These are phyloP conservation scores for Dryas alaskensis DNA, from an alignment of 306 rosid species.

Conservation along the genomic window DNA sequence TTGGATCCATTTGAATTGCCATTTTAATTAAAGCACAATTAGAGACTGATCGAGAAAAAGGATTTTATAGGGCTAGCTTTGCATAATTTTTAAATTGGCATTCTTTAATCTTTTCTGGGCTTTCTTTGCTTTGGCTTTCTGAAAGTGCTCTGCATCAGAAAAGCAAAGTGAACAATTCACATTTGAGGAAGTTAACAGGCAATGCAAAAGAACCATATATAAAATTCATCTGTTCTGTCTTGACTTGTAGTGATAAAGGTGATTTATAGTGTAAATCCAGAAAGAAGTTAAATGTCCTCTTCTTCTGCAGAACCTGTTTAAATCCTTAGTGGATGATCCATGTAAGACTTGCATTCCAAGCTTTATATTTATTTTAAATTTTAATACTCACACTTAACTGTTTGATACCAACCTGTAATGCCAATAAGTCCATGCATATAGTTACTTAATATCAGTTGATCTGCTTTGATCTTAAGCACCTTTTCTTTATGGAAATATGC, in stretches of 20 bases:
- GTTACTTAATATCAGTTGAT: no score
- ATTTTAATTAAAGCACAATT: neutral
- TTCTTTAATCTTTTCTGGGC: neutral
- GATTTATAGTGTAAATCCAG: constrained; percentile 10
- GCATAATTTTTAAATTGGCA: neutral
- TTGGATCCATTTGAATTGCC: constrained; percentile 11
- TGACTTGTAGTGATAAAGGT: constrained; percentile 14
- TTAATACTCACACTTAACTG: neutral
- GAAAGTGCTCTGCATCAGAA: constrained; percentile 23
- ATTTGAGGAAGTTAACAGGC: constrained; percentile 24
- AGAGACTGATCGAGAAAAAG: neutral
- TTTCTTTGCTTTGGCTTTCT: constrained; percentile 9
- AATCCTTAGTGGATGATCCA: neutral
- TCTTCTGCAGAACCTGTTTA: constrained; percentile 4
- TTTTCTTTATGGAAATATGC: no score
- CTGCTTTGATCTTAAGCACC: no score
- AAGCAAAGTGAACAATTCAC: constrained; percentile 25
- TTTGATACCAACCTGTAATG: neutral
- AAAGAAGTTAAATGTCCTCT: constrained; percentile 40
- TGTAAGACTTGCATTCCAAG: neutral
- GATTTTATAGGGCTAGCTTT: no score
- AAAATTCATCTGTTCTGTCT: constrained; percentile 4
- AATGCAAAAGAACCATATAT: constrained; percentile 13
- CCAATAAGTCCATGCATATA: neutral
- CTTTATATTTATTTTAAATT: neutral